A percentile compares a stretch with the other conserved stretches of the same genome.
These are phyloP conservation scores for Salix koriyanagi DNA, from an alignment of 345 rosid genomes.

Conservation along the genomic window DNA sequence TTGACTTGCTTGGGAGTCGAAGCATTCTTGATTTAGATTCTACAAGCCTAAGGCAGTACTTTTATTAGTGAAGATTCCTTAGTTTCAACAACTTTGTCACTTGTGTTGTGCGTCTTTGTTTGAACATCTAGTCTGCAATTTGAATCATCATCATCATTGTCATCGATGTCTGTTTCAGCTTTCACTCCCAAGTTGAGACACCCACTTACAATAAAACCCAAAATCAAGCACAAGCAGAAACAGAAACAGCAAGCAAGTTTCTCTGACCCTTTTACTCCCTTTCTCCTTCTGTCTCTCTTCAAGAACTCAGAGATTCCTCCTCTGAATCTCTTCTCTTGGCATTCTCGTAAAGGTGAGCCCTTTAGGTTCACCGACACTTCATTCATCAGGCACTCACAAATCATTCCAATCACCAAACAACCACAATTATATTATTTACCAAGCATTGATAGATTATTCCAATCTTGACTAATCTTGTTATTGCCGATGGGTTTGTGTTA, in stretches of 20 bases:
- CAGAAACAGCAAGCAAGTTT: constrained; percentile 40
- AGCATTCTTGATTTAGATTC: neutral
- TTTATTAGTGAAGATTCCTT: neutral
- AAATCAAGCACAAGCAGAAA: constrained; percentile 5
- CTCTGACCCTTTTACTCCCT: constrained; percentile 80
- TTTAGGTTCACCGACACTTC: constrained; percentile 89
- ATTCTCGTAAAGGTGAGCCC: constrained; percentile 77
- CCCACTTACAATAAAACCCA: neutral
- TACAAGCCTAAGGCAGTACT: neutral
- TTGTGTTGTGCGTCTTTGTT: neutral
- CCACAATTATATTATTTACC: constrained; percentile 29
- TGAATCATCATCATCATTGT: neutral
- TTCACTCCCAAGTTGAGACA: constrained; percentile 8
- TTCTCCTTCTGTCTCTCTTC: constrained; percentile 45
- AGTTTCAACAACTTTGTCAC: neutral
- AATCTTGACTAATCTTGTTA: constrained; percentile 39
- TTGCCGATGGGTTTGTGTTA: constrained; percentile 67
- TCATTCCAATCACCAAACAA: constrained; percentile 54
- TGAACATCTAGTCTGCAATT: neutral
- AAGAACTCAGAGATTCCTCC: constrained; percentile 64
- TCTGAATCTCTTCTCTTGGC: constrained; percentile 78
- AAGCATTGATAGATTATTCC: constrained; percentile 30
- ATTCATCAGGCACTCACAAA: constrained; percentile 53
- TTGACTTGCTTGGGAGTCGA: neutral
- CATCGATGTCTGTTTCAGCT: constrained; percentile 16